phyloP scores from a whole-genome alignment of 345 rosid genomes.

The Gossypioides kirkii region DNA sequence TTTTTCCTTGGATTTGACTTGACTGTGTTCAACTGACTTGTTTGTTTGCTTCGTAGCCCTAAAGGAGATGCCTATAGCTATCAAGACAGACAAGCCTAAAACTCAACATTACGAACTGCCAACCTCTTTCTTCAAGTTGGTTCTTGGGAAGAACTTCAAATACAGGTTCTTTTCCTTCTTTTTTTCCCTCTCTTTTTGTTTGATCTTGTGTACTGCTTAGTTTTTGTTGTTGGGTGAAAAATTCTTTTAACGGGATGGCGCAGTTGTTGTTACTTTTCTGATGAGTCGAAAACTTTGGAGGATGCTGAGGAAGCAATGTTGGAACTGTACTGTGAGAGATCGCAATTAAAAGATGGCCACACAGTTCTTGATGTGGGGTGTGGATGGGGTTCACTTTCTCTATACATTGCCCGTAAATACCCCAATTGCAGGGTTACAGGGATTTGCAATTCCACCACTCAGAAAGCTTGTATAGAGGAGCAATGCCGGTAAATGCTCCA shows the following conservation, averaged over 20 bases:
- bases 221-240: background rate
- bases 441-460: conserved; percentile 77
- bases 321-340: conserved; percentile 67
- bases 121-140: conserved; percentile 77
- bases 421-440: conserved; percentile 69
- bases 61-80: conserved; percentile 74
- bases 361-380: conserved; percentile 81
- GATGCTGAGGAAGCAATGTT: conserved; percentile 80
- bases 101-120: conserved; percentile 81
- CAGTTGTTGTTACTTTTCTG: conserved; percentile 75
- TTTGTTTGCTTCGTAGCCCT: conserved; percentile 34
- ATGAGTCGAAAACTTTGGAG: conserved; percentile 48
- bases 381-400: conserved; percentile 86
- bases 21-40: too few relatives aligned
- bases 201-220: background rate
- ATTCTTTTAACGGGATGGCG: background rate
- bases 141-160: conserved; percentile 67
- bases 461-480: conserved; percentile 59
- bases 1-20: background rate
- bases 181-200: background rate
- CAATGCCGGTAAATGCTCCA: conserved; percentile 46
- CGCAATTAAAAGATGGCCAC: conserved; percentile 65
- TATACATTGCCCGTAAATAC: conserved; percentile 63
- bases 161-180: conserved; percentile 41
- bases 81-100: conserved; percentile 62